A percentile compares a stretch with the other conserved stretches of the same genome.
phyloP scores from a whole-genome alignment of 1,139 yeast genomes.

The Debaryomyces udenii region DNA sequence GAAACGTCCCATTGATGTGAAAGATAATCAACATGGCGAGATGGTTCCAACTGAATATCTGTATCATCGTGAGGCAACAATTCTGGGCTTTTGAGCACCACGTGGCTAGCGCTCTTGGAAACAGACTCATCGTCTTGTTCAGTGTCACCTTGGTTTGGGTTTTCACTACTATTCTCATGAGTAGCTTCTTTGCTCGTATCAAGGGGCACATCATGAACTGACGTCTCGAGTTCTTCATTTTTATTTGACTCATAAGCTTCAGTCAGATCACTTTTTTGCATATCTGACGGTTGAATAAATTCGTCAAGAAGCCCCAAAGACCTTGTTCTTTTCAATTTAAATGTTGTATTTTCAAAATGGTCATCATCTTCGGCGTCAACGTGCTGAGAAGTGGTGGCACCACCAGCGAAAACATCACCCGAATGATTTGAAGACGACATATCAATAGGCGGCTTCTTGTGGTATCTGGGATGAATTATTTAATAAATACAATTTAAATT shows the following conservation, averaged over 20 bases:
- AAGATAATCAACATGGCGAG: slow-evolving; percentile 88
- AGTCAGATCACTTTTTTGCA: neutral
- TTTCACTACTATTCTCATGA: slow-evolving; percentile 6
- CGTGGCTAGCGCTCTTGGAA: slow-evolving; percentile 18
- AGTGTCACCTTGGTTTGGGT: neutral
- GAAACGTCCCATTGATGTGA: slow-evolving; percentile 95
- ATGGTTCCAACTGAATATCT: slow-evolving; percentile 78
- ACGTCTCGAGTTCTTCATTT: slow-evolving; percentile 9
- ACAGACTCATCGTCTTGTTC: no score
- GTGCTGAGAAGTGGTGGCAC: slow-evolving; percentile 58
- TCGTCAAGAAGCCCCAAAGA: slow-evolving; percentile 82
- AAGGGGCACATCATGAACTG: slow-evolving; percentile 7
- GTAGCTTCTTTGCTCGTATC: neutral
- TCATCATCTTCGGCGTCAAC: slow-evolving; percentile 74
- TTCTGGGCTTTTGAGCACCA: slow-evolving; percentile 35
- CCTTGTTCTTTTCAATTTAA: slow-evolving; percentile 78
- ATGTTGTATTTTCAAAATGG: slow-evolving; percentile 72
- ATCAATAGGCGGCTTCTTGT: slow-evolving; percentile 2
- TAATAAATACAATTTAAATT: slow-evolving; percentile 6
- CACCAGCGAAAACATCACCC: slow-evolving; percentile 50
- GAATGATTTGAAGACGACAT: slow-evolving; percentile 15
- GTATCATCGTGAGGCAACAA: slow-evolving; percentile 79
- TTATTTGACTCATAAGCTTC: slow-evolving; percentile 3
- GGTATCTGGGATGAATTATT: slow-evolving; percentile 1
- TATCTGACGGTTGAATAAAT: slow-evolving; percentile 42